Percentiles rank a stretch among this genome's conserved stretches.
Evolutionary conservation across 2,329 filamentous ascomycete species (phyloP).

Genomic region (Alternaria sp.): DNA sequence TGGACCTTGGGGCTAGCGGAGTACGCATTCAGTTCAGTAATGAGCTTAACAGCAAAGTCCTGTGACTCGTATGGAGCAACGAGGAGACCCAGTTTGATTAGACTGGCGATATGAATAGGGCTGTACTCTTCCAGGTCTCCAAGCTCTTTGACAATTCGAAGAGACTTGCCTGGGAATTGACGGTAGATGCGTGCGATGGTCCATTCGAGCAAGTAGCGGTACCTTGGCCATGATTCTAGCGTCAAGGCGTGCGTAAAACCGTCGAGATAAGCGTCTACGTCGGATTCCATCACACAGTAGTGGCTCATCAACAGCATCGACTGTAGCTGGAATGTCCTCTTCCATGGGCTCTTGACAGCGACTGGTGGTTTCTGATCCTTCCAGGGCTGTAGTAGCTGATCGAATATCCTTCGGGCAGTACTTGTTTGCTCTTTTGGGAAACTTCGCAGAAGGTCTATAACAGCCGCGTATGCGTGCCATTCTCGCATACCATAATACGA

Average conservation of each 20-base stretch:
- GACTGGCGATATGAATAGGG: constrained; percentile 58
- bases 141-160: constrained; percentile 49
- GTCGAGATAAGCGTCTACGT: constrained; percentile 48
- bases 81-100: constrained; percentile 59
- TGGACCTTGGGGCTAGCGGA: constrained; percentile 61
- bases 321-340: constrained; percentile 59
- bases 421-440: constrained; percentile 40
- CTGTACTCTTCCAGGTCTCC: constrained; percentile 54
- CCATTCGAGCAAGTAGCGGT: constrained; percentile 59
- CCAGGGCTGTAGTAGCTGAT: constrained; percentile 55
- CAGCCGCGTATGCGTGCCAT: constrained; percentile 55
- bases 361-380: constrained; percentile 53
- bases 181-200: constrained; percentile 56
- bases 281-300: constrained; percentile 38
- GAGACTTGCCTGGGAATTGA: constrained; percentile 42
- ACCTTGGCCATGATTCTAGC: constrained; percentile 58
- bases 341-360: constrained; percentile 58
- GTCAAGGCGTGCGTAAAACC: constrained; percentile 53
- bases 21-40: constrained; percentile 55
- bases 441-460: constrained; percentile 57
- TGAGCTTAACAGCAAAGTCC: constrained; percentile 51
- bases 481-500: constrained; percentile 57
- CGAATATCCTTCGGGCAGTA: constrained; percentile 42
- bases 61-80: constrained; percentile 51
- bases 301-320: constrained; percentile 56